A percentile compares a stretch with the other conserved stretches of the same genome.
Evolutionary conservation across 2,329 filamentous ascomycete species (phyloP).

Genomic region (Balansia obtecta): DNA sequence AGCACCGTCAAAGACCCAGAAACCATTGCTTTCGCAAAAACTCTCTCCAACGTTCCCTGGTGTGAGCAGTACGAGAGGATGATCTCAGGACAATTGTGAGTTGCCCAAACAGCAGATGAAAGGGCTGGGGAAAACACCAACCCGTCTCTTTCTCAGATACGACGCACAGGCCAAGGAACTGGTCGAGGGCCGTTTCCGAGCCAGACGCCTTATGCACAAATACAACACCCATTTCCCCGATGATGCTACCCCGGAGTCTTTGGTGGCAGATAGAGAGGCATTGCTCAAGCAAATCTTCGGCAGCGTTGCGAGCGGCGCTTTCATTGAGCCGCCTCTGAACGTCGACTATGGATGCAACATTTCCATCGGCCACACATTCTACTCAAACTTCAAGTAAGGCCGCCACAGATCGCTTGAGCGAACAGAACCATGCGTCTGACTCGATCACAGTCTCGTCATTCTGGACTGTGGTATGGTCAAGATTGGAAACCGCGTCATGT

Average conservation of each 20-base stretch:
- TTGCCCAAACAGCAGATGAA: not conserved
- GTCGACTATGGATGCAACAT: slow-evolving; percentile 58
- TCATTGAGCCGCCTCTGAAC: slow-evolving; percentile 48
- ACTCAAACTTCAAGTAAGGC: slow-evolving; percentile 36
- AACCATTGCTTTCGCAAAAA: slow-evolving; percentile 32
- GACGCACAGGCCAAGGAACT: slow-evolving; percentile 36
- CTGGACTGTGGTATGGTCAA: slow-evolving; percentile 60
- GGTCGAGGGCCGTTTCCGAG: slow-evolving; percentile 36
- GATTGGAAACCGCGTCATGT: slow-evolving; percentile 58
- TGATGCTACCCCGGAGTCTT: slow-evolving; percentile 27
- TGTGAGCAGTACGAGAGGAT: slow-evolving; percentile 52
- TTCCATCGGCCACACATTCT: slow-evolving; percentile 48
- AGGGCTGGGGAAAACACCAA: not conserved
- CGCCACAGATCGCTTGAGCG: too few relatives aligned
- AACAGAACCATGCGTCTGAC: not conserved
- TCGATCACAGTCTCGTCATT: slow-evolving; percentile 37
- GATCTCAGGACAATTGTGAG: slow-evolving; percentile 50
- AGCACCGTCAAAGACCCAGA: slow-evolving; percentile 24
- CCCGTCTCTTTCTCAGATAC: slow-evolving; percentile 27
- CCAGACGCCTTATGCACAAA: slow-evolving; percentile 41
- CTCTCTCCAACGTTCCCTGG: slow-evolving; percentile 38
- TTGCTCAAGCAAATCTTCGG: slow-evolving; percentile 38
- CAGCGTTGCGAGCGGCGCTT: slow-evolving; percentile 35
- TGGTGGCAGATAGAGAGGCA: slow-evolving; percentile 26
- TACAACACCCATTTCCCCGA: slow-evolving; percentile 46